Conservation (phyloP, 805 yeast species). For the Teunomyces atbi region DNA sequence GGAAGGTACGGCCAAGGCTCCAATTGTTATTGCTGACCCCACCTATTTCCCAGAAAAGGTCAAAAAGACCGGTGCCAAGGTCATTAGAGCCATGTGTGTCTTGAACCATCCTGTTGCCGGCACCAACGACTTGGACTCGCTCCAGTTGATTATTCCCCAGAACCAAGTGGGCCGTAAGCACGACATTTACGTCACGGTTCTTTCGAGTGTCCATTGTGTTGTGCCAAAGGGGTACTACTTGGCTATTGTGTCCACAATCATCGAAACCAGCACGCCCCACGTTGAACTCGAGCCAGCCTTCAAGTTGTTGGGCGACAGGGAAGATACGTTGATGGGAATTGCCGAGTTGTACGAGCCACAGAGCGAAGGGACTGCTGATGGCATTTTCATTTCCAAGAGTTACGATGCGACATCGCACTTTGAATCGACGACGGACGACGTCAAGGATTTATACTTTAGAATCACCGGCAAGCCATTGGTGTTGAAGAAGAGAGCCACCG, state of each 20-base stretch:
- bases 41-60: slow-evolving; percentile 91
- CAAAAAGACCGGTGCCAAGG: slow-evolving; percentile 66
- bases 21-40: slow-evolving; percentile 94
- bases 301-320: slow-evolving; percentile 75
- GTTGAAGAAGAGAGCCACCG: slow-evolving; percentile 69
- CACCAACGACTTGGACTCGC: slow-evolving; percentile 79
- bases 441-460: slow-evolving; percentile 88
- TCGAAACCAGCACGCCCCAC: slow-evolving; percentile 92
- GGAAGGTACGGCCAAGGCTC: slow-evolving; percentile 89
- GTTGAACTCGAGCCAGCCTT: slow-evolving; percentile 91
- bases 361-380: slow-evolving; percentile 77
- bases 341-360: slow-evolving; percentile 87
- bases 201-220: slow-evolving; percentile 87
- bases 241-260: slow-evolving; percentile 91
- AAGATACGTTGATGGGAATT: slow-evolving; percentile 90
- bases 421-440: slow-evolving; percentile 95
- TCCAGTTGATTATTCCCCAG: slow-evolving; percentile 94
- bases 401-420: slow-evolving; percentile 95
- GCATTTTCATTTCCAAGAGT: slow-evolving; percentile 79
- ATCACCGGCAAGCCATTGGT: slow-evolving; percentile 91
- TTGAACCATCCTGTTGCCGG: slow-evolving; percentile 85
- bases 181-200: slow-evolving; percentile 90
- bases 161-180: slow-evolving; percentile 90
- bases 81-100: slow-evolving; percentile 83
- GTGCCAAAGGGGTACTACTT: slow-evolving; percentile 84